Percentiles rank a stretch among this genome's conserved stretches.
Evolutionary conservation across 768 basidiomycete genomes (phyloP).

Genomic region (Tulasnella sp.): DNA sequence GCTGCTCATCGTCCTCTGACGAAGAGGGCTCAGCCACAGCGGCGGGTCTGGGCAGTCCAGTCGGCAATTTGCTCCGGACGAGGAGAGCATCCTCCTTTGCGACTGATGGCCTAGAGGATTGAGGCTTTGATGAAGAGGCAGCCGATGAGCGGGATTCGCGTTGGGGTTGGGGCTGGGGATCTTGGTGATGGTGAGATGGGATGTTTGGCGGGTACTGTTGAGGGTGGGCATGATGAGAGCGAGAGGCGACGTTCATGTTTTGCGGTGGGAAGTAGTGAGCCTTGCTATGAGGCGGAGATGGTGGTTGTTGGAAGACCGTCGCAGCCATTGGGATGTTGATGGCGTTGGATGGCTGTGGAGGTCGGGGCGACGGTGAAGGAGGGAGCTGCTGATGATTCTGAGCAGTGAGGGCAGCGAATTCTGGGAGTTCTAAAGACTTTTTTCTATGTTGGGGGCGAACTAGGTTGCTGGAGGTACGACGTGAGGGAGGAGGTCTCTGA

Average conservation of each 20-base stretch:
- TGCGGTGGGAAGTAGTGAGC: conserved; percentile 19
- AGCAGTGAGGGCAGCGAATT: conserved; percentile 25
- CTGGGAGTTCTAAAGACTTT: conserved; percentile 30
- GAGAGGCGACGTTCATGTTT: not conserved
- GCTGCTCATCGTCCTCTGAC: conserved; percentile 16
- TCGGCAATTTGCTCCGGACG: conserved; percentile 14
- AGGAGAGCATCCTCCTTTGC: conserved; percentile 12
- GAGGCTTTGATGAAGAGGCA: conserved; percentile 18
- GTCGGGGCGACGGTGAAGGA: not conserved
- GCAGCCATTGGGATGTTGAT: conserved; percentile 27
- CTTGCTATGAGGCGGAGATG: conserved; percentile 14
- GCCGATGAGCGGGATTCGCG: conserved; percentile 10
- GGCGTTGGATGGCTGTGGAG: conserved; percentile 22
- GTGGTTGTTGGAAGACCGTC: conserved; percentile 24
- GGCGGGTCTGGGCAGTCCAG: conserved; percentile 19
- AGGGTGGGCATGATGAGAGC: not conserved
- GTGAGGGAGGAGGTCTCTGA: conserved; percentile 25
- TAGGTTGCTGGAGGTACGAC: conserved; percentile 22
- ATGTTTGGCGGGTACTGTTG: conserved; percentile 19
- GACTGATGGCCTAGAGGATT: conserved; percentile 10
- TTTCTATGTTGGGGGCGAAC: conserved; percentile 4
- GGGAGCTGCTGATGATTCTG: conserved; percentile 17
- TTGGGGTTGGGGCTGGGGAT: not conserved
- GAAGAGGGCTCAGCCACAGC: not conserved
- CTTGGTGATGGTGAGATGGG: conserved; percentile 15